Base-by-base conservation (phyloP, 352 stramenopile genomes). In the Elongisporangium undulatum region DNA sequence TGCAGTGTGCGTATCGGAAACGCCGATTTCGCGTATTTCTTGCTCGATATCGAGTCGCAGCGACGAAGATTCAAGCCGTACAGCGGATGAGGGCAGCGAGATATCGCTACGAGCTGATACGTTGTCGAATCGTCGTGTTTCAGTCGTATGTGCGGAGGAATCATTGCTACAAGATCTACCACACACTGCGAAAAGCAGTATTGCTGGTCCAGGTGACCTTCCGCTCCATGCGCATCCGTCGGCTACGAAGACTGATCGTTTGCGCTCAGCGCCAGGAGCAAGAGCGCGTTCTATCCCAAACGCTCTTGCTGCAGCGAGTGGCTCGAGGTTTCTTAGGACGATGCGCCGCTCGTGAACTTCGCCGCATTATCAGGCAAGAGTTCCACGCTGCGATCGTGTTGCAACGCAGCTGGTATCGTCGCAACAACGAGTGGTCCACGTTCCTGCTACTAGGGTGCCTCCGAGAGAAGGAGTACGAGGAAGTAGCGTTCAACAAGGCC, bases 361-460 rank as follows among this genome's bases (percentile, higher is more conserved):
- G 68, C 6, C 50, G 53, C 1, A 49, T 73, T 24, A 56, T 67
- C 8, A 71, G 82, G 2, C 67, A 80, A 15, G 67, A 74, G 48
- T 87, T 89, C 61, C 71, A 79, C 34, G 82, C 85, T 3, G 83
- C 83, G 2, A 58, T 95, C 3, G 62, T 87, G 1, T 75, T 93
- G 7, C 85, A 95, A 51, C 79, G 85, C 21, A 79, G 71, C 12
- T 95, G 85, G 85, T 95, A 95, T 53, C 79, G 61, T 12, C 79
- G 76, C 29, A 92, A 91, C 56, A 89, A 90, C 60, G 86, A 95
- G 51, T 92, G 79, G 72, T 92, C 82, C 17, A 94, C 84, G 19
- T 94, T 94, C 57, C 56, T 95, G 15, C 59, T 95, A 15, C 75
- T 95, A 7, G 84, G 84, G 4, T 94, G 84, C 66, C 59, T 95